phyloP scores from a whole-genome alignment of 176 grass and related monocot genomes.

The Aechmea fasciata region DNA sequence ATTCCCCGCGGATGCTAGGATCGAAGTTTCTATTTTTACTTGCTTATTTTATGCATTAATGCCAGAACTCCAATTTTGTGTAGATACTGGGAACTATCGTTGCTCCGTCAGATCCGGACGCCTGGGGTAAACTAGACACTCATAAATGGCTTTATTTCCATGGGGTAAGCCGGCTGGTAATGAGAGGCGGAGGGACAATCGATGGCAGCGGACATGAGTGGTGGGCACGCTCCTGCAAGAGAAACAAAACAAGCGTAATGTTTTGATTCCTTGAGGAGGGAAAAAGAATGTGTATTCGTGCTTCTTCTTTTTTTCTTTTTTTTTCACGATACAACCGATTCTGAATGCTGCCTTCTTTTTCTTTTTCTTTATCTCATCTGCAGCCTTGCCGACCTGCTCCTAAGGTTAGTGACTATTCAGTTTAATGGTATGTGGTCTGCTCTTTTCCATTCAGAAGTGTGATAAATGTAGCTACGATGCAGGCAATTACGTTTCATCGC shows the following conservation, averaged over 20 bases:
- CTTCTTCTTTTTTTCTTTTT: not conserved
- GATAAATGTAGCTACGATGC: not conserved
- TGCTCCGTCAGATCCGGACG: conserved; percentile 47
- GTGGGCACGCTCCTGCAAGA: conserved; percentile 76
- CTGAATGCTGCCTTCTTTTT: not conserved
- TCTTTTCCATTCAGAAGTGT: not conserved
- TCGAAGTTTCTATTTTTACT: not conserved
- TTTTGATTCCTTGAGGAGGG: not conserved
- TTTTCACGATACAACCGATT: not conserved
- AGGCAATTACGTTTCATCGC: conserved; percentile 69
- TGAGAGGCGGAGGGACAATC: conserved; percentile 64
- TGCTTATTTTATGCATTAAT: not conserved
- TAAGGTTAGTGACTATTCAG: conserved; percentile 18
- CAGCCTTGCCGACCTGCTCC: conserved; percentile 53
- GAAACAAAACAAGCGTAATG: conserved; percentile 40
- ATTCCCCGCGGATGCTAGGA: not conserved
- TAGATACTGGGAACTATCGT: conserved; percentile 43
- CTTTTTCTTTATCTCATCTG: not conserved
- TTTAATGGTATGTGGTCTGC: not conserved
- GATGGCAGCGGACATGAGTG: conserved; percentile 62
- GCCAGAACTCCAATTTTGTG: not conserved
- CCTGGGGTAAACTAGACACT: conserved; percentile 39
- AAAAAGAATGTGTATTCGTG: not conserved
- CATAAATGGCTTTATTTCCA: conserved; percentile 60
- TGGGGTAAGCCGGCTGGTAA: conserved; percentile 37